Conservation (phyloP, 164 flowering plant genomes). For the Kalanchoe fedtschenkoi region DNA sequence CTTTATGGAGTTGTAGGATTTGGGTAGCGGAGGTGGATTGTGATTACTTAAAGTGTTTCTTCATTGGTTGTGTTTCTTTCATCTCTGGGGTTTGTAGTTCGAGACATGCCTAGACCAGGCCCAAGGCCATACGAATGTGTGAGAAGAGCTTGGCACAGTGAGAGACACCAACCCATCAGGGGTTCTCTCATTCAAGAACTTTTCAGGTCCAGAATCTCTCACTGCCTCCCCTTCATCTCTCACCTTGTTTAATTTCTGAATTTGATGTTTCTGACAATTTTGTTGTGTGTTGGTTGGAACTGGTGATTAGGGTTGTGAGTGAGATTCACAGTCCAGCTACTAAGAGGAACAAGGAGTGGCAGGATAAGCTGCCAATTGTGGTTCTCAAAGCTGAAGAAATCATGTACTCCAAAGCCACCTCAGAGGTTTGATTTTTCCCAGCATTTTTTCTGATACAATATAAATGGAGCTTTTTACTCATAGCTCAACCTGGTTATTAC, state of each 20-base stretch:
- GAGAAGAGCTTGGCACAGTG: constrained; percentile 94
- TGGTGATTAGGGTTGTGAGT: constrained; percentile 38
- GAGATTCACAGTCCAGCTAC: constrained; percentile 61
- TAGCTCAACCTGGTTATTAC: too few relatives aligned
- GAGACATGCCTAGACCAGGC: constrained; percentile 78
- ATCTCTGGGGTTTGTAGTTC: not conserved
- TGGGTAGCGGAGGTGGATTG: not conserved
- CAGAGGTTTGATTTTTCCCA: constrained; percentile 48
- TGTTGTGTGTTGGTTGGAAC: constrained; percentile 9
- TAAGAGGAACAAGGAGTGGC: constrained; percentile 91
- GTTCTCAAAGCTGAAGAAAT: constrained; percentile 92
- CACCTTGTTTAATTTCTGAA: not conserved
- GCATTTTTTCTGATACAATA: not conserved
- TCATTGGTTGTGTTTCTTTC: not conserved
- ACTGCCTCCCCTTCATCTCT: not conserved
- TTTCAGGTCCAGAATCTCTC: constrained; percentile 46
- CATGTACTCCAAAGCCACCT: constrained; percentile 93
- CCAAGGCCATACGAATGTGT: constrained; percentile 94
- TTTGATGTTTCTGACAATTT: not conserved
- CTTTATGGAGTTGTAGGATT: not conserved
- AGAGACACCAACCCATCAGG: constrained; percentile 84
- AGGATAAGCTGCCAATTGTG: constrained; percentile 81
- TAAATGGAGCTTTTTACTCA: not conserved
- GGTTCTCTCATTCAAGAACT: constrained; percentile 87
- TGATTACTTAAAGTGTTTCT: not conserved